Percentiles rank a stretch among this genome's conserved stretches.
Evolutionary conservation across 139 green algal species (phyloP).

Genomic region (Dunaliella sp.): DNA sequence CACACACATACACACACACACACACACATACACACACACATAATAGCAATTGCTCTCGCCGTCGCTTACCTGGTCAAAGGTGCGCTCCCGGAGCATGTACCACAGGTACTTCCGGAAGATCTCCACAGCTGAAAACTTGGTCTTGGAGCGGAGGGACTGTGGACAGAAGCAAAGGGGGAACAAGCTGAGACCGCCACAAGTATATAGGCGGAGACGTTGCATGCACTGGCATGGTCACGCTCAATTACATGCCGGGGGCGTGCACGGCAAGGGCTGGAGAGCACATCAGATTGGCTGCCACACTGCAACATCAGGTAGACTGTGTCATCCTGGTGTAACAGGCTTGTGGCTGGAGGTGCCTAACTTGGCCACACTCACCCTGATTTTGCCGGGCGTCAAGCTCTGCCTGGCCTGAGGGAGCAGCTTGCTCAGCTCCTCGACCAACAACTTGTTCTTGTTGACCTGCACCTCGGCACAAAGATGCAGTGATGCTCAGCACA

Average conservation of each 20-base stretch:
- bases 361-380: too few species aligned
- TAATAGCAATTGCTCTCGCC: too few species aligned
- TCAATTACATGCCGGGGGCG: conserved; percentile 2
- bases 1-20: not conserved
- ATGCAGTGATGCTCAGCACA: not conserved
- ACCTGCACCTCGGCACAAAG: conserved; percentile 34
- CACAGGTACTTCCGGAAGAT: conserved; percentile 98
- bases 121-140: conserved; percentile 81
- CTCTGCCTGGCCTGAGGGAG: conserved; percentile 62
- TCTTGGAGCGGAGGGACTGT: conserved; percentile 1
- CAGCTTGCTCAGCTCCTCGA: conserved; percentile 72
- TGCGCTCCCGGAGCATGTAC: conserved; percentile 89
- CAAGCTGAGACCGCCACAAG: too few species aligned
- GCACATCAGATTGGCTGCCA: conserved; percentile 16
- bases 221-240: not conserved
- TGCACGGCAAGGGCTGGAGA: too few species aligned
- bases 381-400: conserved; percentile 50
- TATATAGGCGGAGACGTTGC: too few species aligned
- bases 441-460: conserved; percentile 71
- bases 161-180: too few species aligned
- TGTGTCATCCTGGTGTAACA: too few species aligned
- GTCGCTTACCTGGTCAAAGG: conserved; percentile 83
- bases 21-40: not conserved
- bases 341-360: too few species aligned
- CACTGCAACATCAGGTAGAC: too few species aligned